Percentiles rank a stretch among this genome's conserved stretches.
Evolutionary conservation across 192 early-diverging fungal genomes (phyloP).

Genomic region (Backusella parvicylindrica): DNA sequence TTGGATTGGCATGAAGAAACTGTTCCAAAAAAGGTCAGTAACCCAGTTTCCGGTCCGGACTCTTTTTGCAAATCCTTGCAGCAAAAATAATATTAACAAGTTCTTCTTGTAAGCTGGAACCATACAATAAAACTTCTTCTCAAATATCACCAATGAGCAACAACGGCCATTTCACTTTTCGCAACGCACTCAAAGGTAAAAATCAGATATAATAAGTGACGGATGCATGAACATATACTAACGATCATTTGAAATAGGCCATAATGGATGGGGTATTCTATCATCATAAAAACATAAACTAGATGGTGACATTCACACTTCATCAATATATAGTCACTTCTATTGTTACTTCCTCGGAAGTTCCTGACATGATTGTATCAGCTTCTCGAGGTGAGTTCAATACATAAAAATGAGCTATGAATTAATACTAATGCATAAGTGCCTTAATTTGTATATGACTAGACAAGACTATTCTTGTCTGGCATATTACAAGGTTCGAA

Average conservation of each 20-base stretch:
- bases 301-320: not conserved
- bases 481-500: slow-evolving; percentile 67
- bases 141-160: slow-evolving; percentile 5
- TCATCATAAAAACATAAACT: not conserved
- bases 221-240: slow-evolving; percentile 16
- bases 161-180: slow-evolving; percentile 24
- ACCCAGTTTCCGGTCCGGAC: not conserved
- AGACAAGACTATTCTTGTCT: slow-evolving; percentile 98
- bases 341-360: slow-evolving; percentile 92
- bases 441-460: not conserved
- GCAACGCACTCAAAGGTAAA: slow-evolving; percentile 27
- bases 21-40: not conserved
- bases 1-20: not conserved
- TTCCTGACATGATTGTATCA: slow-evolving; percentile 93
- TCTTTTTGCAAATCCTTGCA: not conserved
- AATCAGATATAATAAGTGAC: not conserved
- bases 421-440: not conserved
- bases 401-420: not conserved
- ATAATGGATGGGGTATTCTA: slow-evolving; percentile 31
- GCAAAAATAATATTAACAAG: not conserved
- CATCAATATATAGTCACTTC: slow-evolving; percentile 69
- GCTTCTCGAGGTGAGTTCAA: slow-evolving; percentile 81
- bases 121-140: not conserved
- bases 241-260: slow-evolving; percentile 11
- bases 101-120: not conserved